A percentile compares a stretch with the other conserved stretches of the same genome.
These are phyloP conservation scores for Akanthomyces muscarius DNA, from an alignment of 2,329 filamentous ascomycete genomes.

Conservation along the genomic window DNA sequence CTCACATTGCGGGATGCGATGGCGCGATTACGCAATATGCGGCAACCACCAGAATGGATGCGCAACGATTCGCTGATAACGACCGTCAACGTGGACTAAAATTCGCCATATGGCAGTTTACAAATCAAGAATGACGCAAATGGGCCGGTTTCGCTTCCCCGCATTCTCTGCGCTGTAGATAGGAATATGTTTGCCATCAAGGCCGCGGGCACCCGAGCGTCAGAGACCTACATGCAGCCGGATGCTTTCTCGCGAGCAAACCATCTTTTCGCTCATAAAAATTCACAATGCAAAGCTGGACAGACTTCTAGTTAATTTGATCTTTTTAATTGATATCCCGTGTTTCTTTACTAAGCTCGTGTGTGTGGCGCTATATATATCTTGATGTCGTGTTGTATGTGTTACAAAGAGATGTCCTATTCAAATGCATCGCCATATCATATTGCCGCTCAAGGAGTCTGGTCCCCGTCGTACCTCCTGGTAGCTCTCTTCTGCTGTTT, in stretches of 20 bases:
- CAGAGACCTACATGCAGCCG: too few relatives aligned
- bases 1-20: constrained; percentile 10
- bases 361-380: neutral
- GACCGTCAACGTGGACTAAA: neutral
- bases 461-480: too few relatives aligned
- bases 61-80: neutral
- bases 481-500: too few relatives aligned
- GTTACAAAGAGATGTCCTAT: too few relatives aligned
- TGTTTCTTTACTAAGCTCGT: neutral
- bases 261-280: neutral
- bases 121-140: constrained; percentile 8
- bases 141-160: neutral
- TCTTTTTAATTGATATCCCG: too few relatives aligned
- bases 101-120: neutral
- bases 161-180: neutral
- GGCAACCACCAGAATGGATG: neutral
- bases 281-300: too few relatives aligned
- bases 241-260: neutral
- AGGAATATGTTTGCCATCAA: neutral
- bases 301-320: too few relatives aligned
- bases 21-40: constrained; percentile 15
- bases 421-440: too few relatives aligned
- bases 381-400: too few relatives aligned
- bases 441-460: too few relatives aligned
- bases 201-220: neutral